phyloP scores from a whole-genome alignment of 2,329 filamentous ascomycete genomes.

The Sporothrix pallida region DNA sequence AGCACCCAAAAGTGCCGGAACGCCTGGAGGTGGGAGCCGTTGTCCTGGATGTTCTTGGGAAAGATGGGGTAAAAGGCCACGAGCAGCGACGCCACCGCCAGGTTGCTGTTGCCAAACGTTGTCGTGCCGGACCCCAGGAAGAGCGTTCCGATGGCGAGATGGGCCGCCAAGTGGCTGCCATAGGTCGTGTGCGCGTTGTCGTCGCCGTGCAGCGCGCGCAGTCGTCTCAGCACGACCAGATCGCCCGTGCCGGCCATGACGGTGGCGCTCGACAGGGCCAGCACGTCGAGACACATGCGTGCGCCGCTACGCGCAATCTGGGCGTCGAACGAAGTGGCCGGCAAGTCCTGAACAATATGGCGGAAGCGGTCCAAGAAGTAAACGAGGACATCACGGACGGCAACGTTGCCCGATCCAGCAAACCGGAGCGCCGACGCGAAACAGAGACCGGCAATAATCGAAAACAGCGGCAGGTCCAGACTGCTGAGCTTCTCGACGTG shows the following conservation, averaged over 20 bases:
- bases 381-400: constrained; percentile 80
- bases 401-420: constrained; percentile 71
- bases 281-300: constrained; percentile 86
- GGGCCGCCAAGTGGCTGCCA: constrained; percentile 89
- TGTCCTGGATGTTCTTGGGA: constrained; percentile 87
- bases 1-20: constrained; percentile 98
- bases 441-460: constrained; percentile 87
- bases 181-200: constrained; percentile 85
- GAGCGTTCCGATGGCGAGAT: constrained; percentile 87
- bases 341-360: constrained; percentile 68
- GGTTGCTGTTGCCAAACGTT: constrained; percentile 86
- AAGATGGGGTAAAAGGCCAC: constrained; percentile 95
- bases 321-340: constrained; percentile 71
- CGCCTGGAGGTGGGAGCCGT: constrained; percentile 91
- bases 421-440: constrained; percentile 77
- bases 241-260: constrained; percentile 98
- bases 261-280: constrained; percentile 80
- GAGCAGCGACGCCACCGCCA: constrained; percentile 83
- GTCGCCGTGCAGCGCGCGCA: constrained; percentile 86
- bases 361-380: constrained; percentile 87
- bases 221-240: constrained; percentile 78
- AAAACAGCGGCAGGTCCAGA: constrained; percentile 88
- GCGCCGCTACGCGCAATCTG: constrained; percentile 82
- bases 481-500: constrained; percentile 69
- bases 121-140: constrained; percentile 93